Base-by-base conservation (phyloP, 2,329 filamentous ascomycete species). In the Phialemoniopsis sp. region DNA sequence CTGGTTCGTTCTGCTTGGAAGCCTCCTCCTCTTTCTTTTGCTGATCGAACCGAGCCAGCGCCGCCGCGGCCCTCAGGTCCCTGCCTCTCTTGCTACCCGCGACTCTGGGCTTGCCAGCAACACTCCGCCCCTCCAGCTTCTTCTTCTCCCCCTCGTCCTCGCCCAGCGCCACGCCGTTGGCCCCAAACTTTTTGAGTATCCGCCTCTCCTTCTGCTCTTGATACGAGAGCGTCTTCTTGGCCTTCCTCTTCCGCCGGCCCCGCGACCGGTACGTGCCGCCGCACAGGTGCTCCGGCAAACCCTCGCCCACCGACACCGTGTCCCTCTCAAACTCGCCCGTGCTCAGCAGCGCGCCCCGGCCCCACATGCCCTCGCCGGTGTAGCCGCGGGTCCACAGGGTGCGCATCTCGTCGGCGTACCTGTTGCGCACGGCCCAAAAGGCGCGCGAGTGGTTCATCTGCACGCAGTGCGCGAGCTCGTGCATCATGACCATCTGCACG, bases 401-500 rank as follows among this genome's bases (percentile, higher is more conserved):
- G 46, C 80, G 77, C 76, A 95, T 80, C 40, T 88, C 76, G 8
- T 70, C 72, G 2, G 86, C 82, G 54, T 86, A 93, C 32, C 69
- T 64, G 58, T 93, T 86, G 34, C 88, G 71, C 14, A 90, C 83
- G 9, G 76, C 75, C 88, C 89, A 95, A 54, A 95, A 95, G 3
- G 78, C 80, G 40, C 78, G 74, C 2, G 81, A 85, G 57, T 95
- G 89, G 58, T 95, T 94, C 89, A 95, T 95, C 57, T 95, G 84
- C 59, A 87, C 85, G 70, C 86, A 90, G 59, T 94, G 88, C 4
- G 88, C 88, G 21, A 94, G 68, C 67, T 93, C 87, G 58, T 95
- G 89, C 79, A 94, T 90, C 89, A 95, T 94, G 48, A 94, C 87
- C 86, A 93, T 91, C 62, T 93, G 87, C 13, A 95, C 86, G 54